Evolutionary conservation across 192 early-diverging fungal genomes (phyloP), one percentile per base, ranked within the genome.

Genomic region (Coemansia sp.): DNA sequence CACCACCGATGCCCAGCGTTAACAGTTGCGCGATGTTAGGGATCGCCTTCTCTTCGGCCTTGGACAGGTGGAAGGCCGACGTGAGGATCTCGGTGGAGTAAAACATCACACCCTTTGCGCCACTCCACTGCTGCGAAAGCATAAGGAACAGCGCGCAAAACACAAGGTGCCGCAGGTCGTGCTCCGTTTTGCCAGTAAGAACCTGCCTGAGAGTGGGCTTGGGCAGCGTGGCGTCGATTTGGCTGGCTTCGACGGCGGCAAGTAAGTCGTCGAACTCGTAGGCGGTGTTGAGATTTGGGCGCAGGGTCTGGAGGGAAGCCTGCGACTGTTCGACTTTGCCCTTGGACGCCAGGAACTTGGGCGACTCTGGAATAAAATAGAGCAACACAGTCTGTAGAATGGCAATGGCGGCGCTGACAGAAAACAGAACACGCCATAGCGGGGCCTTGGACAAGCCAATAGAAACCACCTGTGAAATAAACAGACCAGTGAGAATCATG

Each of bases 41-140:
- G 11, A 81, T 75, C 0, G 71, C 10, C 69, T 70, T 84, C 67
- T 36, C 73, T 32, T 81, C 63, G 17, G 49, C 45, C 0, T 59
- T 55, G n/a, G 73, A 40, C 20, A 81, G 61, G 60, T 81, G 73
- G 50, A 90, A 75, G 7, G 87, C 83, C 10, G 66, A 53, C 13
- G 82, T 84, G 61, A 92, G 85, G 66, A 92, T 89, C 23, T 87
- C 85, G 9, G 89, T 90, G 0, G 91, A 92, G 65, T 93, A 96
- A 72, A 87, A 94, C 59, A 93, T 89, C 10, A 94, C 92, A 10
- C 90, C 91, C 72, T 94, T 96, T 71, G 93, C 93, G 23, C 95
- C 95, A 40, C 89, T 91, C 65, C 93, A 88, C 75, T 96, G 95
- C 73, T 96, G 95, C 0, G 88, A 73, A 5, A 92, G 53, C 71